Conservation (phyloP, 2,329 filamentous ascomycete genomes). For the Gaeumannomyces sp. region DNA sequence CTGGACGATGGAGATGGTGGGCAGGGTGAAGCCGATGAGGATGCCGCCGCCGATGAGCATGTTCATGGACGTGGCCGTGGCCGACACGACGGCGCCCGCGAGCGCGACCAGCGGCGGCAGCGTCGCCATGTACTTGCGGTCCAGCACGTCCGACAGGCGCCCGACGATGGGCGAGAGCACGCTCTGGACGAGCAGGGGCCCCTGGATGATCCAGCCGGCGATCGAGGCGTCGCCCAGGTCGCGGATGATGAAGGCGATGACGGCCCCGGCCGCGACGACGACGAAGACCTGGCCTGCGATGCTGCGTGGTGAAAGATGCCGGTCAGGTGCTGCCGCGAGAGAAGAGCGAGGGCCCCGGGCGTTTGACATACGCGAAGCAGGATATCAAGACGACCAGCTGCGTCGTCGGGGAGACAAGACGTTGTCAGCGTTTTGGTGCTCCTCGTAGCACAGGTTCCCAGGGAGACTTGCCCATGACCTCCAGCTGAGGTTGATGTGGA, state of each 20-base stretch:
- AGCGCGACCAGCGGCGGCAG: conserved; percentile 48
- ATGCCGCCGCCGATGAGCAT: conserved; percentile 52
- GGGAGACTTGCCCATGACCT: conserved; percentile 39
- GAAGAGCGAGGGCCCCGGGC: not conserved
- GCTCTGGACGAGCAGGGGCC: conserved; percentile 50
- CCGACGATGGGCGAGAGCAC: conserved; percentile 51
- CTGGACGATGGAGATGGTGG: conserved; percentile 49
- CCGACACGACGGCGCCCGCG: conserved; percentile 46
- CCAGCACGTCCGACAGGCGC: conserved; percentile 49
- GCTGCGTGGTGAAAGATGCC: conserved; percentile 18
- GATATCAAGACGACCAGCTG: conserved; percentile 35
- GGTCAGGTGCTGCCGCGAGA: not conserved
- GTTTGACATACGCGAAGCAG: conserved; percentile 37
- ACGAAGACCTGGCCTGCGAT: conserved; percentile 50
- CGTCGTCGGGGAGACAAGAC: not conserved
- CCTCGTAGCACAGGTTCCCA: conserved; percentile 5
- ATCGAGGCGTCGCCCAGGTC: conserved; percentile 45
- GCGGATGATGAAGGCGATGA: conserved; percentile 49
- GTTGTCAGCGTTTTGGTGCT: not conserved
- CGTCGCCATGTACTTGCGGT: conserved; percentile 46
- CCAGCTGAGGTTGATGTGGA: conserved; percentile 46
- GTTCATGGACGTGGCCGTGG: conserved; percentile 47
- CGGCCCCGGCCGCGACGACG: conserved; percentile 47
- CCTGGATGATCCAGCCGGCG: conserved; percentile 51
- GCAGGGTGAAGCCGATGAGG: conserved; percentile 47